phyloP scores from a whole-genome alignment of 2,329 filamentous ascomycete genomes.

The Colletotrichum graminicola region DNA sequence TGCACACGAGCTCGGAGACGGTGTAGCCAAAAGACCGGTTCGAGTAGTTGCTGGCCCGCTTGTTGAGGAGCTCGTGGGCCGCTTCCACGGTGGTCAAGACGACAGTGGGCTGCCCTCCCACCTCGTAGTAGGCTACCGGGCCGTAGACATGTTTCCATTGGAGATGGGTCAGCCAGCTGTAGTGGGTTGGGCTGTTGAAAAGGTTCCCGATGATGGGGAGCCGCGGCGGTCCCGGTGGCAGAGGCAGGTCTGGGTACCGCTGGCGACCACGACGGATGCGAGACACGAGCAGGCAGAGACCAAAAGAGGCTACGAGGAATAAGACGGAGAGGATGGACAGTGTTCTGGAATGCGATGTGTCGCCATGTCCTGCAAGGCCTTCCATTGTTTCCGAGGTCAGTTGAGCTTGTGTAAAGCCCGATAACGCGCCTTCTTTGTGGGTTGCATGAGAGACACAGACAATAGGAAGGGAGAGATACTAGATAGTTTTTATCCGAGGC shows the following conservation, averaged over 20 bases:
- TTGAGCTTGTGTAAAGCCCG: not conserved
- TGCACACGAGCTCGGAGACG: not conserved
- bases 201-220: conserved; percentile 15
- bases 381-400: not conserved
- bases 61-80: conserved; percentile 32
- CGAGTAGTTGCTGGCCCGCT: conserved; percentile 23
- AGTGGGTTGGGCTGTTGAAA: conserved; percentile 10
- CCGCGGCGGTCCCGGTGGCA: conserved; percentile 14
- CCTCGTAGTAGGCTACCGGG: conserved; percentile 6
- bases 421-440: no score
- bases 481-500: not conserved
- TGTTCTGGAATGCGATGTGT: no score
- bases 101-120: not conserved
- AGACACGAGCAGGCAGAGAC: not conserved
- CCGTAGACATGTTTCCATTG: conserved; percentile 26
- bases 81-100: conserved; percentile 27
- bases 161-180: conserved; percentile 22
- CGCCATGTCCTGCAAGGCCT: not conserved
- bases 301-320: not conserved
- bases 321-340: not conserved
- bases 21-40: conserved; percentile 9
- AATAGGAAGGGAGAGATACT: not conserved
- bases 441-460: no score
- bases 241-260: not conserved
- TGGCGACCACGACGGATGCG: not conserved